Base-by-base conservation (phyloP, 352 stramenopile genomes). In the Phytophthora cactorum region DNA sequence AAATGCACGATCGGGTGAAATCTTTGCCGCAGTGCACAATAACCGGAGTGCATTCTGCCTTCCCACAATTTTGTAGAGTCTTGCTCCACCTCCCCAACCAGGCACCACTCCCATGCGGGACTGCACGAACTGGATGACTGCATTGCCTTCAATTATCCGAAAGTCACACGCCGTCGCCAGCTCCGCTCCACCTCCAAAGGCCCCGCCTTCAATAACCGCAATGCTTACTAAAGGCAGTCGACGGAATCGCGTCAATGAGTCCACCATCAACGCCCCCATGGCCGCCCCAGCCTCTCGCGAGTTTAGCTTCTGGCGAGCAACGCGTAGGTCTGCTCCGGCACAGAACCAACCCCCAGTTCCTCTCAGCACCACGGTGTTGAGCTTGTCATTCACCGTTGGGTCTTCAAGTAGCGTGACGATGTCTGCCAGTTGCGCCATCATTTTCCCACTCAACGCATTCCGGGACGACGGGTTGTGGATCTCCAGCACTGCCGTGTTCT, bases 381-480 rank as follows among this genome's bases (percentile, higher is more conserved):
- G 75, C 11, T 79, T 55, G 14, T 65, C 36, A 53, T 84, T 69
- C 41, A 89, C 75, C 14, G 68, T 43, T 5, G 77, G 75, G 43
- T 84, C 64, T 46, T 95, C 84, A 14, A 95, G 64, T 27, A 73
- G 38, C 11, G 74, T 60, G 28, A 96, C 79, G 27, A 84, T 78
- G 52, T 95, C 84, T 1, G 77, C 73, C 25, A 96, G 75, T 49
- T 96, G 72, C 8, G 86, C 83, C 87, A 96, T 96, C 88, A 96
- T 96, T 43, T 84, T 89, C 22, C 89, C 89, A 34, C 79, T 92
- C 29, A 96, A 66, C 22, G 88, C 82, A 41, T 92, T 93, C 41
- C 83, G 66, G n/a, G 77, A 79, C 11, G 79, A 75, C 28, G 79
- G 76, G 49, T 90, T 93, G 64, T 85, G 72, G 61, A 92, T 74